Evolutionary conservation across 1,284 basidiomycete genomes (phyloP), one percentile per base, ranked within the genome.

Genomic region (Cerrena zonata): DNA sequence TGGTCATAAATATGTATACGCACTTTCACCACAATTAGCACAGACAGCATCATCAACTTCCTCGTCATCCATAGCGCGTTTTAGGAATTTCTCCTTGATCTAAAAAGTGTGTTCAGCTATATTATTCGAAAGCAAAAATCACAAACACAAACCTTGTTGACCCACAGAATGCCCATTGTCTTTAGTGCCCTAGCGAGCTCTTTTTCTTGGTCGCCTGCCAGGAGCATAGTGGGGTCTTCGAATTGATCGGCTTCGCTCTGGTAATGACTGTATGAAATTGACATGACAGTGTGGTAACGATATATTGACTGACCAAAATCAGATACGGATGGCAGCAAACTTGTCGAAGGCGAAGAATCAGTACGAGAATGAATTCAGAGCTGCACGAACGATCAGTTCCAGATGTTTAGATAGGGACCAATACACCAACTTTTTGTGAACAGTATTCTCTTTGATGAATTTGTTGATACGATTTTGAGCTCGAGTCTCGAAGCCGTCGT

Each of bases 311-410:
- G 50, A 82, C 82, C 40, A 84, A 66, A 47, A 82, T 79, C 4
- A 86, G 74, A 53, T 80, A 67, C 0, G 84, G 84, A 58, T 86
- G 84, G 51, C 79, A 78, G 58, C 82, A 84, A 0, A 84, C 66
- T 58, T 86, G 84, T 3, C 84, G 74, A 42, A 86, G 63, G n/a
- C 84, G 79, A 21, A 86, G 69, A 37, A 86, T 81, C 75, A 84
- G 72, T 54, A 78, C 76, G 45, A 82, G 63, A 26, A 82, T 23
- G n/a, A 46, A n/a, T 5, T 26, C 13, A 45, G 50, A 24, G 13
- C 22, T 39, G 34, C 53, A 45, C 12, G 56, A 18, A 52, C 3
- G 11, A 15, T 2, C 26, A 44, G 25, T 5, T 11, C 11, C 22
- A 11, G 7, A 5, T 44, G 10, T 26, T 42, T 46, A 45, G 5